These are phyloP conservation scores for Inosperma sp. DNA, from an alignment of 768 basidiomycete species.

Conservation along the genomic window DNA sequence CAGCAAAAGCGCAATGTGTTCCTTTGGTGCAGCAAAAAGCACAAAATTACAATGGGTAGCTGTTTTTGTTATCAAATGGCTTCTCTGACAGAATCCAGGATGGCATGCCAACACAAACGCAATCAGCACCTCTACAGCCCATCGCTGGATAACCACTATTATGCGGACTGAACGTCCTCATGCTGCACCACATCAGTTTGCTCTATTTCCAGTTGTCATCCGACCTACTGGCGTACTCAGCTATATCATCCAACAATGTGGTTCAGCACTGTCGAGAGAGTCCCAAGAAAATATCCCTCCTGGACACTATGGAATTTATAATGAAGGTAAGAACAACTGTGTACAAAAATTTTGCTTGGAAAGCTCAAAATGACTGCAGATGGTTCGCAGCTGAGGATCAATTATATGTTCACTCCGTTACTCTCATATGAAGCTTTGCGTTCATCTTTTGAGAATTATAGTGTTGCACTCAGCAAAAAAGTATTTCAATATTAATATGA, in stretches of 20 bases:
- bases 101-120: not conserved
- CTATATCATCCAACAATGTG: not conserved
- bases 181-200: not conserved
- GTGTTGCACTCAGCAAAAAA: not conserved
- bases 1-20: conserved; percentile 1
- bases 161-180: not conserved
- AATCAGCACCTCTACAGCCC: not conserved
- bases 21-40: not conserved
- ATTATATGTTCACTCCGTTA: not conserved
- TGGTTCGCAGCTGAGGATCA: not conserved
- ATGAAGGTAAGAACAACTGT: not conserved
- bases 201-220: not conserved
- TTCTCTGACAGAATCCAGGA: not conserved
- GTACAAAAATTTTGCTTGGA: not conserved
- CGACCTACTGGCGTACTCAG: not conserved
- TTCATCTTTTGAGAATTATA: not conserved
- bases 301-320: conserved; percentile 2
- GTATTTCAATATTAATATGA: not conserved
- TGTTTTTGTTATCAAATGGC: not conserved
- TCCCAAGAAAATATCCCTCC: not conserved
- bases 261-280: not conserved
- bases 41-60: not conserved
- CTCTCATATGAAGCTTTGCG: not conserved
- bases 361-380: not conserved
- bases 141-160: not conserved